phyloP scores from a whole-genome alignment of 2,329 filamentous ascomycete species.

The Curvularia spicifera region DNA sequence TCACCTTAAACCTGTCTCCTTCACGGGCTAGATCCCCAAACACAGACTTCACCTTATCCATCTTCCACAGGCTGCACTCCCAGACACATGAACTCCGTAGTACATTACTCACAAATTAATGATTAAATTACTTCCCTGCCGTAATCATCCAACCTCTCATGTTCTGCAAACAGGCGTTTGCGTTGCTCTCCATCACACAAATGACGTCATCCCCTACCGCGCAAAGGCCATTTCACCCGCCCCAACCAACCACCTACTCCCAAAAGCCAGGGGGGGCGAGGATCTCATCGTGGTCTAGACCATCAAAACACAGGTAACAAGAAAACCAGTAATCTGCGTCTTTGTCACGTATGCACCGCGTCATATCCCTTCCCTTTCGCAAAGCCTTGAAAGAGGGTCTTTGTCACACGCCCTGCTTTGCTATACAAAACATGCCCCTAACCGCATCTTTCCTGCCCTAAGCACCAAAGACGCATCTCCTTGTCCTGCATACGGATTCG shows the following conservation, averaged over 20 bases:
- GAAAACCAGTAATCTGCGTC: slow-evolving; percentile 6
- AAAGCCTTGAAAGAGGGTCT: not conserved
- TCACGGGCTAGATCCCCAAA: too few species aligned
- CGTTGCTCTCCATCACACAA: slow-evolving; percentile 13
- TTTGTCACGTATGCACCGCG: slow-evolving; percentile 28
- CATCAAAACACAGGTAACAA: slow-evolving; percentile 16
- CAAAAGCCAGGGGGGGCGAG: not conserved
- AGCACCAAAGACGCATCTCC: not conserved
- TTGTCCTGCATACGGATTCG: not conserved
- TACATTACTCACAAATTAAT: not conserved
- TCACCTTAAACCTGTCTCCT: too few species aligned
- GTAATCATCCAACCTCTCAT: not conserved
- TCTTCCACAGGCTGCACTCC: too few species aligned
- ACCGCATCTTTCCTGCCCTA: not conserved
- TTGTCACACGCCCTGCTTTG: not conserved
- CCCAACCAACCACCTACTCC: slow-evolving; percentile 26
- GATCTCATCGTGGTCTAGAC: not conserved
- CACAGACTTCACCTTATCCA: too few species aligned
- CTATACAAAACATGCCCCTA: not conserved
- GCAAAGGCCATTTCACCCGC: slow-evolving; percentile 20
- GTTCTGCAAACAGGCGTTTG: slow-evolving; percentile 16
- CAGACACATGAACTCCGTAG: too few species aligned
- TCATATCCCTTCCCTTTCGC: slow-evolving; percentile 20
- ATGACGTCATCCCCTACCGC: slow-evolving; percentile 30
- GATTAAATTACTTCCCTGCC: too few species aligned